Conservation (phyloP, 208 protist genomes). For the Strigomonas culicis region DNA sequence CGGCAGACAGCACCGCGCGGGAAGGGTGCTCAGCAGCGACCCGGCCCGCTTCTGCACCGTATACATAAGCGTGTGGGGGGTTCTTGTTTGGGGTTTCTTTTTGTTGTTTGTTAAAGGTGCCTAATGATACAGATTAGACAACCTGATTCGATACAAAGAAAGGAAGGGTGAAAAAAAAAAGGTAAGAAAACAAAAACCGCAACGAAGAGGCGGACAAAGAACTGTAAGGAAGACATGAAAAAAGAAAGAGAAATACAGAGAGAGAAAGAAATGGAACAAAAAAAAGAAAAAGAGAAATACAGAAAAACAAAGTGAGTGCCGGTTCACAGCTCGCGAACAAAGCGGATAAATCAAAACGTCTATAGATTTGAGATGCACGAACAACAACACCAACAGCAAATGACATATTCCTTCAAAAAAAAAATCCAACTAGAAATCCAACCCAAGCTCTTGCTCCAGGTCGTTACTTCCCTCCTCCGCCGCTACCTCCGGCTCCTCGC, state of each 20-base stretch:
- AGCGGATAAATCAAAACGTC: slow-evolving; percentile 3
- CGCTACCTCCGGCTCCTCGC: not conserved
- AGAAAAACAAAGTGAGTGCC: slow-evolving; percentile 14
- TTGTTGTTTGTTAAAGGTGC: too few species aligned
- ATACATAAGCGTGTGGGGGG: too few species aligned
- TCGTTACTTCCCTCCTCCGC: slow-evolving; percentile 39
- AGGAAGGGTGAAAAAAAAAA: too few species aligned
- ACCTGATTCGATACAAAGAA: too few species aligned
- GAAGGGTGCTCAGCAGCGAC: slow-evolving; percentile 19
- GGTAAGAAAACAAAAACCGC: too few species aligned
- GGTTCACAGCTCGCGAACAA: not conserved
- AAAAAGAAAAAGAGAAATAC: slow-evolving; percentile 11
- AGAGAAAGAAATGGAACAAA: not conserved
- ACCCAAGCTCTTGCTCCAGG: slow-evolving; percentile 68
- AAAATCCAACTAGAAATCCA: slow-evolving; percentile 56
- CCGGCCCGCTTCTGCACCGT: too few species aligned
- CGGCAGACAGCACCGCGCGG: slow-evolving; percentile 20
- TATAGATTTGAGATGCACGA: not conserved
- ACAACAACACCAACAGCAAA: slow-evolving; percentile 21
- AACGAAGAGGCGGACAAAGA: too few species aligned
- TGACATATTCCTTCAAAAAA: slow-evolving; percentile 5
- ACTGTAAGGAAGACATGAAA: not conserved
- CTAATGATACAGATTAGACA: too few species aligned
- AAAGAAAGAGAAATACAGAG: slow-evolving; percentile 14
- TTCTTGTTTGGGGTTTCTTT: too few species aligned